Percentiles rank a stretch among this genome's conserved stretches.
These are phyloP conservation scores for Ganoderma resinaceum DNA, from an alignment of 1,284 basidiomycete genomes.

Conservation along the genomic window DNA sequence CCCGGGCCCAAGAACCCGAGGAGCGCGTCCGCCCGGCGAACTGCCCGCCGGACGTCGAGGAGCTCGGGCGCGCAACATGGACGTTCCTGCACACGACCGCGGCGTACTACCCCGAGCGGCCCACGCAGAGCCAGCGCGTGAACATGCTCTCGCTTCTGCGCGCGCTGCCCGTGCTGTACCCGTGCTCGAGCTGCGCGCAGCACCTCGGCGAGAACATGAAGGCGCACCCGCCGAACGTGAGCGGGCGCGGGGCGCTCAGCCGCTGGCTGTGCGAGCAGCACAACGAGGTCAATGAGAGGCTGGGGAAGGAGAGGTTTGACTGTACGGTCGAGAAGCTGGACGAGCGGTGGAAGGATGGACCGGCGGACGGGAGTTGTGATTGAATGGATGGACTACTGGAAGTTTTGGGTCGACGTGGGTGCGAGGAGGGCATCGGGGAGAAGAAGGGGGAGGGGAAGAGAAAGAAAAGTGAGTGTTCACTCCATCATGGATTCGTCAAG, in stretches of 20 bases:
- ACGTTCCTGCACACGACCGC: conserved; percentile 94
- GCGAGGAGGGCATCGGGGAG: neutral
- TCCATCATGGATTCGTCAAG: neutral
- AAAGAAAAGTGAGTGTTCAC: neutral
- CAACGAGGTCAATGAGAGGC: conserved; percentile 87
- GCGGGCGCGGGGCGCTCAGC: conserved; percentile 71
- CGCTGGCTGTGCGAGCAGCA: conserved; percentile 91
- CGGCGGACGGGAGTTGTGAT: conserved; percentile 87
- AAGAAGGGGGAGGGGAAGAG: neutral
- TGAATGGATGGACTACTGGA: conserved; percentile 41
- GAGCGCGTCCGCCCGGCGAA: conserved; percentile 58
- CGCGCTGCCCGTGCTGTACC: conserved; percentile 84
- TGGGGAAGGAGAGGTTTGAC: conserved; percentile 86
- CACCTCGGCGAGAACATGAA: conserved; percentile 80
- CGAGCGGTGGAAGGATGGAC: conserved; percentile 92
- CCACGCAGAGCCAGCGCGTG: conserved; percentile 73
- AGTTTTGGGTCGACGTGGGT: neutral
- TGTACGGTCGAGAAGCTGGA: conserved; percentile 74
- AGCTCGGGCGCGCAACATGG: conserved; percentile 92
- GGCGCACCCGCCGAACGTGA: conserved; percentile 76
- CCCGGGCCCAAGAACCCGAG: conserved; percentile 18
- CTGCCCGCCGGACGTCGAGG: conserved; percentile 89
- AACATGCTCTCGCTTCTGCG: conserved; percentile 84
- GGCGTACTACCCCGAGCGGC: conserved; percentile 89
- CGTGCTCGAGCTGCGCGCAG: conserved; percentile 84